Evolutionary conservation across 1,284 basidiomycete genomes (phyloP).

Genomic region (Trametes versicolor): DNA sequence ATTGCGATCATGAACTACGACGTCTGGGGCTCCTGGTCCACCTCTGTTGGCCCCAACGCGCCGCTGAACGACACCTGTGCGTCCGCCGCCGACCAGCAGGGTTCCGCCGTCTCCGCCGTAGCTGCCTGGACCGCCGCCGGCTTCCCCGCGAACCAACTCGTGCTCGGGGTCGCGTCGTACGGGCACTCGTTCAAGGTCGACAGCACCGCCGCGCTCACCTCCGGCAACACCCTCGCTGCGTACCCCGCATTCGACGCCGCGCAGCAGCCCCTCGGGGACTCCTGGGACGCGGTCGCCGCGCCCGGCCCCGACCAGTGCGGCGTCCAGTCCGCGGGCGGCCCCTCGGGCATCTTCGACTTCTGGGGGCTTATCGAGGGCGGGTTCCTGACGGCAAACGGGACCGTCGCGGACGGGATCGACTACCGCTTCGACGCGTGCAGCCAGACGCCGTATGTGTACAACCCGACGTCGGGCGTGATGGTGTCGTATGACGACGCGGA

Average conservation of each 20-base stretch:
- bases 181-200: slow-evolving; percentile 56
- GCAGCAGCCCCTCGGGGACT: slow-evolving; percentile 52
- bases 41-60: slow-evolving; percentile 69
- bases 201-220: slow-evolving; percentile 43
- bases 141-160: slow-evolving; percentile 69
- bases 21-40: slow-evolving; percentile 65
- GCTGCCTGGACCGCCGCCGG: slow-evolving; percentile 69
- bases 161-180: slow-evolving; percentile 72
- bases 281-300: slow-evolving; percentile 48
- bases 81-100: slow-evolving; percentile 59
- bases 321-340: slow-evolving; percentile 39
- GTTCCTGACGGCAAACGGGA: slow-evolving; percentile 51
- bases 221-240: slow-evolving; percentile 41
- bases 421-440: slow-evolving; percentile 57
- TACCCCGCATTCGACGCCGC: slow-evolving; percentile 51
- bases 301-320: slow-evolving; percentile 52
- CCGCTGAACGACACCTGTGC: slow-evolving; percentile 72
- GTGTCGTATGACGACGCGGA: slow-evolving; percentile 52
- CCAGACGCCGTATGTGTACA: slow-evolving; percentile 60
- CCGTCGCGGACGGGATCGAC: slow-evolving; percentile 49
- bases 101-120: slow-evolving; percentile 73
- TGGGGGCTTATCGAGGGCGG: slow-evolving; percentile 52
- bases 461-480: slow-evolving; percentile 48
- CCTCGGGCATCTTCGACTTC: slow-evolving; percentile 52
- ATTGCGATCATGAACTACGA: slow-evolving; percentile 83